A percentile compares a stretch with the other conserved stretches of the same genome.
Evolutionary conservation across 306 rosid genomes (phyloP).

Genomic region (Lathyrus oleraceus): DNA sequence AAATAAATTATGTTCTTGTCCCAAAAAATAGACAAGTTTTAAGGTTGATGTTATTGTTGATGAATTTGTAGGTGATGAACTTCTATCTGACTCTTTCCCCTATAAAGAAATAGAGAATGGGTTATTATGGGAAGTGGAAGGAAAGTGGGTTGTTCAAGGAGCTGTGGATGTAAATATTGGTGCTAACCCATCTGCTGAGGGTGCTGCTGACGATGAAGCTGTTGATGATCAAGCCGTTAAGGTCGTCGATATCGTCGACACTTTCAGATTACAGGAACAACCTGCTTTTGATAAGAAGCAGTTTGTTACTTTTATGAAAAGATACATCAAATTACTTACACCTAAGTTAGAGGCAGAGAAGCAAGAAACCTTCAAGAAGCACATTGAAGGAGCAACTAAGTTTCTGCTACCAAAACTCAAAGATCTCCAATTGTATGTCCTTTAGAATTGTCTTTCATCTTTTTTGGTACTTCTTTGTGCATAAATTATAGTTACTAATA

Average conservation of each 20-base stretch:
- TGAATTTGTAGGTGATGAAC: constrained; percentile 63
- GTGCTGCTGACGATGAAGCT: constrained; percentile 74
- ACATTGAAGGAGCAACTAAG: constrained; percentile 85
- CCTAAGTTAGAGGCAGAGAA: constrained; percentile 56
- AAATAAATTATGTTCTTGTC: not conserved
- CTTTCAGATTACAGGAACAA: constrained; percentile 78
- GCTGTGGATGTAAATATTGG: constrained; percentile 77
- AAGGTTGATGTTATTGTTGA: not conserved
- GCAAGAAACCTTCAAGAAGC: constrained; percentile 66
- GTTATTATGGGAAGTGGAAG: constrained; percentile 82
- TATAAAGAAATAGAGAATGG: constrained; percentile 82
- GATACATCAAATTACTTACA: constrained; percentile 67
- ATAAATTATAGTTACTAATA: constrained; percentile 6
- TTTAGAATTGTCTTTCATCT: not conserved
- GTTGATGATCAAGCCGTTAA: constrained; percentile 79
- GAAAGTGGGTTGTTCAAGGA: constrained; percentile 96
- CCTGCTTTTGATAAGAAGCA: constrained; percentile 82
- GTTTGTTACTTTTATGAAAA: constrained; percentile 68
- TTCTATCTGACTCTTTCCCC: constrained; percentile 79
- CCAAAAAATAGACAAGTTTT: not conserved
- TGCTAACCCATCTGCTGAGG: constrained; percentile 95
- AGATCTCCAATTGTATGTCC: constrained; percentile 73
- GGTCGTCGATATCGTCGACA: constrained; percentile 54
- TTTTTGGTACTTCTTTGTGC: not conserved
- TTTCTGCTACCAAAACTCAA: constrained; percentile 66